Percentiles rank a stretch among this genome's conserved stretches.
These are phyloP conservation scores for Pseudonitzschia delicatissima DNA, from an alignment of 108 stramenopile genomes.

Conservation along the genomic window DNA sequence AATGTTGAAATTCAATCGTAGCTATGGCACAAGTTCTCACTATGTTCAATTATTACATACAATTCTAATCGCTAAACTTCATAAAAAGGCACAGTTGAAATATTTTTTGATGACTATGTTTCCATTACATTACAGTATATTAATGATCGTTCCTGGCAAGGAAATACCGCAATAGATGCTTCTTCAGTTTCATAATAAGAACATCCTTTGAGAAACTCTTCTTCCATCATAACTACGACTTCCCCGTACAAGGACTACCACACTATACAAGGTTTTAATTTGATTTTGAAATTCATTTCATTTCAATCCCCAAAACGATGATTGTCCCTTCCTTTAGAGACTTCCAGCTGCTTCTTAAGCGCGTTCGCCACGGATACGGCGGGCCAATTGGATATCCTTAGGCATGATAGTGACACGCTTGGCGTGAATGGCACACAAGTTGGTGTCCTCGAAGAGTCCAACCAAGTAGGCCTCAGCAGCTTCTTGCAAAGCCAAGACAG, in stretches of 20 bases:
- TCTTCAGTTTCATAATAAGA: background rate
- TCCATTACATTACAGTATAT: too few species aligned
- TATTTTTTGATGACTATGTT: too few species aligned
- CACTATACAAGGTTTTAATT: background rate
- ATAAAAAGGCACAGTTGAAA: too few species aligned
- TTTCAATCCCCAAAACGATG: slow-evolving; percentile 6
- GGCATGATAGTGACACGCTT: slow-evolving; percentile 97
- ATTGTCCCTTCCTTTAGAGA: slow-evolving; percentile 12
- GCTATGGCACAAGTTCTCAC: background rate
- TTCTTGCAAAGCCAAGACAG: slow-evolving; percentile 92
- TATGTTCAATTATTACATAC: background rate
- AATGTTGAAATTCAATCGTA: slow-evolving; percentile 14
- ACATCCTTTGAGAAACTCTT: background rate
- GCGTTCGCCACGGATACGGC: slow-evolving; percentile 83
- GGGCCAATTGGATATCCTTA: slow-evolving; percentile 90
- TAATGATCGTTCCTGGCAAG: too few species aligned
- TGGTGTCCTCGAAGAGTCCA: slow-evolving; percentile 92
- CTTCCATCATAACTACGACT: background rate
- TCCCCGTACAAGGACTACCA: too few species aligned
- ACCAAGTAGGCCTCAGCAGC: slow-evolving; percentile 92
- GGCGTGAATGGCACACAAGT: slow-evolving; percentile 96
- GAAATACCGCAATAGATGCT: background rate
- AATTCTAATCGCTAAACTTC: background rate
- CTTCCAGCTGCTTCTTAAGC: slow-evolving; percentile 35
- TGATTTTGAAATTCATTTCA: slow-evolving; percentile 6